Evolutionary conservation across 2,329 filamentous ascomycete genomes (phyloP).

Genomic region (Clarireedia monteithiana): DNA sequence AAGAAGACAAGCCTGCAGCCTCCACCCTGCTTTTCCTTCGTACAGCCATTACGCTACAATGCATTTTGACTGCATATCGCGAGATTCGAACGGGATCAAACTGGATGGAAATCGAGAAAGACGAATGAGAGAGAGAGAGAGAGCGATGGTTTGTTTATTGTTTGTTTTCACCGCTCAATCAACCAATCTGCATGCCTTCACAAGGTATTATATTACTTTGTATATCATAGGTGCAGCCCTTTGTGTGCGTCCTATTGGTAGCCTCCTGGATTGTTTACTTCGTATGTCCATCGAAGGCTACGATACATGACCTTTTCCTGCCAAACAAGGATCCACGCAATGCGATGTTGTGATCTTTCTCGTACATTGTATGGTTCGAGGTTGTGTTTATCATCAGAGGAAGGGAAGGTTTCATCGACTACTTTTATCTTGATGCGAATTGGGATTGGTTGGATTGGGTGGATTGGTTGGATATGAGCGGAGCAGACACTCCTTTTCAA

Average conservation of each 20-base stretch:
- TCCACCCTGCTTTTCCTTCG: neutral
- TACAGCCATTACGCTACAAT: neutral
- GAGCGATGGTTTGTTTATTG: neutral
- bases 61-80: constrained; percentile 1
- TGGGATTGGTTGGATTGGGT: no score
- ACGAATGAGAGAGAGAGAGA: neutral
- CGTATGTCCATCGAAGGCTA: neutral
- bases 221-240: neutral
- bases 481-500: no score
- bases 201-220: neutral
- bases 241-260: neutral
- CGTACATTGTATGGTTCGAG: no score
- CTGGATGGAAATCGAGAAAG: neutral
- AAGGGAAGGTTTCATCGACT: no score
- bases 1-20: neutral
- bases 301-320: neutral
- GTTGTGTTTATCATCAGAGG: no score
- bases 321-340: no score
- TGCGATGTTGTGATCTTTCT: no score
- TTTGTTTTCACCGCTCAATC: constrained; percentile 6
- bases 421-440: no score
- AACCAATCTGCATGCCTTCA: neutral
- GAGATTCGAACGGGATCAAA: constrained; percentile 3
- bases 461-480: no score
- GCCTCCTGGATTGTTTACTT: constrained; percentile 4